Conservation (phyloP, 2,329 filamentous ascomycete genomes). For the Colletotrichum costaricense region DNA sequence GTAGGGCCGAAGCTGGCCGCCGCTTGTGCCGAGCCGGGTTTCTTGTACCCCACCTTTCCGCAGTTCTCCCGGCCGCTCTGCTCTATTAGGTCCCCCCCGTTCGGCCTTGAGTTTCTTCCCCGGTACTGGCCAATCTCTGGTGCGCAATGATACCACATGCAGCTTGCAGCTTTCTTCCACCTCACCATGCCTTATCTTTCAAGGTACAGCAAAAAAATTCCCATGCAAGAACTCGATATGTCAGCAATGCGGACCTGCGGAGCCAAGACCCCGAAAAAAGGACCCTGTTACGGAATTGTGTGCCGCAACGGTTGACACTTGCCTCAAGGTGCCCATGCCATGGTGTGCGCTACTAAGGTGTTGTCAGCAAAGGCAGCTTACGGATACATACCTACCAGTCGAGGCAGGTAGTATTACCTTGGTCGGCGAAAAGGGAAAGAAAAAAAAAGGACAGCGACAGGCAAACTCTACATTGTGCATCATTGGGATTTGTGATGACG, state of each 20-base stretch:
- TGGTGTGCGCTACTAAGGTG: background rate
- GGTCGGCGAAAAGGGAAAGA: background rate
- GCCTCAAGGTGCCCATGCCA: background rate
- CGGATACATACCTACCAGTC: background rate
- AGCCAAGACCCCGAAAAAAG: constrained; percentile 25
- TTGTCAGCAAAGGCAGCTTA: background rate
- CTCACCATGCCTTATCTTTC: background rate
- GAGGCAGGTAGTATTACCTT: background rate
- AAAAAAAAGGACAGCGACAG: background rate
- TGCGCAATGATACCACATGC: background rate
- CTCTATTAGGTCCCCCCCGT: background rate
- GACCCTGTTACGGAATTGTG: background rate
- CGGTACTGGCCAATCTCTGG: background rate
- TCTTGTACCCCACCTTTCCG: constrained; percentile 3
- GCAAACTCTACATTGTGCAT: constrained; percentile 21
- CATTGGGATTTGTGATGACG: constrained; percentile 34
- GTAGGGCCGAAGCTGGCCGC: constrained; percentile 32
- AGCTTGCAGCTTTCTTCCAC: background rate
- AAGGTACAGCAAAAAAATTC: background rate
- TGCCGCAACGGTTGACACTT: background rate
- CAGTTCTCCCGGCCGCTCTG: constrained; percentile 2
- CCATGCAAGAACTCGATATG: constrained; percentile 24
- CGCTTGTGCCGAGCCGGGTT: background rate
- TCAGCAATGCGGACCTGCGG: constrained; percentile 25
- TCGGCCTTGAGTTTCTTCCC: background rate